phyloP scores from a whole-genome alignment of 2,329 filamentous ascomycete genomes.

The Orbilia oligospora region DNA sequence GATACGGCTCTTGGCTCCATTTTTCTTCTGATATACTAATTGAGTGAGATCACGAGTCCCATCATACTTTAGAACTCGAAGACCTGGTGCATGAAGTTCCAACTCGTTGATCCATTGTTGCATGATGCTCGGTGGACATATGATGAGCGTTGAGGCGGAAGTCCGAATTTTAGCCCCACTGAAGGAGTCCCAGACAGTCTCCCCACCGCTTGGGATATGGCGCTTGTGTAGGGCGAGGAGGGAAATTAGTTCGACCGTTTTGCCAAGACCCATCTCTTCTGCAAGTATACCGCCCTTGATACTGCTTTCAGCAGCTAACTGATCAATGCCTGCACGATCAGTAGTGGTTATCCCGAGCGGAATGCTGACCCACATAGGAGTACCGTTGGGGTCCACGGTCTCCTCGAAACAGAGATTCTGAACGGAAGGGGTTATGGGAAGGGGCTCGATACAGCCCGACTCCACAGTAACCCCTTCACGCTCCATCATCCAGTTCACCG shows the following conservation, averaged over 20 bases:
- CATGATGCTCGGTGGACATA: constrained; percentile 68
- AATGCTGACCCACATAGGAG: constrained; percentile 73
- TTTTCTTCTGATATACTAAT: constrained; percentile 57
- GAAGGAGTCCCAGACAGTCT: constrained; percentile 66
- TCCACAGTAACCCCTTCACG: constrained; percentile 61
- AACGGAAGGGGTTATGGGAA: constrained; percentile 66
- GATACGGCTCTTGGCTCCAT: constrained; percentile 64
- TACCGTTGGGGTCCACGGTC: constrained; percentile 66
- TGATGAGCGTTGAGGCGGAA: constrained; percentile 74
- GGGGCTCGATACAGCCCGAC: constrained; percentile 22
- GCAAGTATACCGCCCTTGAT: constrained; percentile 77
- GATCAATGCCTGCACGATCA: constrained; percentile 66
- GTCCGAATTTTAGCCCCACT: constrained; percentile 69
- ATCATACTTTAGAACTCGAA: constrained; percentile 73
- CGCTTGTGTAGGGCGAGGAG: constrained; percentile 77
- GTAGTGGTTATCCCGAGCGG: constrained; percentile 74
- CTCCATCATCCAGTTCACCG: constrained; percentile 64
- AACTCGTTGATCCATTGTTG: constrained; percentile 77
- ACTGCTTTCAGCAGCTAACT: constrained; percentile 8
- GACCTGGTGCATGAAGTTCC: constrained; percentile 72
- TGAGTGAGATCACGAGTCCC: constrained; percentile 66
- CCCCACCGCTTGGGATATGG: constrained; percentile 46
- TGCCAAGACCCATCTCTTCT: constrained; percentile 87
- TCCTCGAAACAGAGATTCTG: constrained; percentile 67
- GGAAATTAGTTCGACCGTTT: constrained; percentile 82